Percentiles rank a stretch among this genome's conserved stretches.
Evolutionary conservation across 2,329 filamentous ascomycete genomes (phyloP).

Genomic region (Alternaria postmessia): DNA sequence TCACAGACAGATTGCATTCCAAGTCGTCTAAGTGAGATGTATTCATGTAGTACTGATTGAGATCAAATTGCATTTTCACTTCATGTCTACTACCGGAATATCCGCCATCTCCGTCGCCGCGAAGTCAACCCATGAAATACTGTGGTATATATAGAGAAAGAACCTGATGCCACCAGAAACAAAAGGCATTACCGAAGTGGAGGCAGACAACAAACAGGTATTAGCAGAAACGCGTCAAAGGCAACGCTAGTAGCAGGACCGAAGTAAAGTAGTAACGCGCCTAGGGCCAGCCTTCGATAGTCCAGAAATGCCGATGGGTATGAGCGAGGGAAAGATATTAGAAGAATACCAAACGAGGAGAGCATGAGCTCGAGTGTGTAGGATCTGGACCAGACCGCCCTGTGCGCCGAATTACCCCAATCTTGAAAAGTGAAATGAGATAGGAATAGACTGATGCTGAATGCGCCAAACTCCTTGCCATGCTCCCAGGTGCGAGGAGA

Average conservation of each 20-base stretch:
- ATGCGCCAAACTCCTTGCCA: conserved; percentile 44
- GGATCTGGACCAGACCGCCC: conserved; percentile 44
- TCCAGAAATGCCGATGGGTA: conserved; percentile 48
- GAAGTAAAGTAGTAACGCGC: conserved; percentile 38
- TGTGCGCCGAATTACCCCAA: conserved; percentile 45
- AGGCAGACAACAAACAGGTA: conserved; percentile 32
- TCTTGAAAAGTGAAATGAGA: conserved; percentile 29
- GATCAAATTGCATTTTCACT: conserved; percentile 24
- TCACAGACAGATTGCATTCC: neutral
- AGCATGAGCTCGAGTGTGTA: conserved; percentile 48
- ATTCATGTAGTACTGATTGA: conserved; percentile 39
- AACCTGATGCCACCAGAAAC: conserved; percentile 28
- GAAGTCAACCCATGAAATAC: conserved; percentile 40
- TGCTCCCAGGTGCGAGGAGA: conserved; percentile 46
- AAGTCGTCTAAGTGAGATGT: conserved; percentile 1
- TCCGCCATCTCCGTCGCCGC: conserved; percentile 26
- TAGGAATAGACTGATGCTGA: conserved; percentile 22
- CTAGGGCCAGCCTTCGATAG: conserved; percentile 51
- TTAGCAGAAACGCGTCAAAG: conserved; percentile 36
- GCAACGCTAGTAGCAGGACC: conserved; percentile 31
- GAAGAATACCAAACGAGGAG: conserved; percentile 40
- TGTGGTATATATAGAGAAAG: conserved; percentile 49
- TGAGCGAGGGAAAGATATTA: conserved; percentile 50
- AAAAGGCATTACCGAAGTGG: conserved; percentile 23
- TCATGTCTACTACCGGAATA: conserved; percentile 30